Conservation (phyloP, 768 basidiomycete genomes). For the Strobilomyces echinocephalus region DNA sequence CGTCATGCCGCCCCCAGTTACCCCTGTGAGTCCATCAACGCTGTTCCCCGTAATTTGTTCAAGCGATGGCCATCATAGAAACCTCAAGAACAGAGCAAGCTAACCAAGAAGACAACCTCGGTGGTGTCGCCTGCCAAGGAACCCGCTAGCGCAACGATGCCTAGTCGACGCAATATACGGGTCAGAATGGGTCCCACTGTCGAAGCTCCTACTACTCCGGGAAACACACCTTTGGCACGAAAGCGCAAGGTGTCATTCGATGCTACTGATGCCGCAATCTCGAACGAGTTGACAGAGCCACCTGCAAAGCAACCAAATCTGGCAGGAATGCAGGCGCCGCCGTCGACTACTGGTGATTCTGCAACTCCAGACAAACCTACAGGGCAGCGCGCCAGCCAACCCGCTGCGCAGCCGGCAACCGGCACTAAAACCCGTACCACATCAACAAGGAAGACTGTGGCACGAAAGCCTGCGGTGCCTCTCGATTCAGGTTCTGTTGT, state of each 20-base stretch:
- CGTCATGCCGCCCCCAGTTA: neutral
- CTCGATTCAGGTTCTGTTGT: neutral
- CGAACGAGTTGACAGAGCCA: no score
- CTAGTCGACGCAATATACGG: neutral
- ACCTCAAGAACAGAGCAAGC: neutral
- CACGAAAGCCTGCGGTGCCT: conserved; percentile 27
- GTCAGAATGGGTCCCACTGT: neutral
- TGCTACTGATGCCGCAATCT: neutral
- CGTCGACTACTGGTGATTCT: neutral
- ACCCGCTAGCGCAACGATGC: neutral
- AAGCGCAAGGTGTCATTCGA: conserved; percentile 26
- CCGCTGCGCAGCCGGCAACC: neutral
- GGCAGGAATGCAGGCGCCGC: no score
- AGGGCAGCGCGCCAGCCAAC: neutral
- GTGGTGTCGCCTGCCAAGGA: neutral
- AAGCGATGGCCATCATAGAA: neutral
- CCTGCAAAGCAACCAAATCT: no score
- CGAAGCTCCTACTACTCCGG: neutral
- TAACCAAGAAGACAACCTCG: neutral
- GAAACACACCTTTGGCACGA: conserved; percentile 10
- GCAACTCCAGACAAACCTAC: neutral
- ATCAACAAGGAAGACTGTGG: neutral
- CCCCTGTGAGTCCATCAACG: conserved; percentile 8
- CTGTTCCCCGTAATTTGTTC: neutral
- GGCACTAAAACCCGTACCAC: neutral